phyloP scores from a whole-genome alignment of 2,329 filamentous ascomycete species.

The Tolypocladium amazonense region DNA sequence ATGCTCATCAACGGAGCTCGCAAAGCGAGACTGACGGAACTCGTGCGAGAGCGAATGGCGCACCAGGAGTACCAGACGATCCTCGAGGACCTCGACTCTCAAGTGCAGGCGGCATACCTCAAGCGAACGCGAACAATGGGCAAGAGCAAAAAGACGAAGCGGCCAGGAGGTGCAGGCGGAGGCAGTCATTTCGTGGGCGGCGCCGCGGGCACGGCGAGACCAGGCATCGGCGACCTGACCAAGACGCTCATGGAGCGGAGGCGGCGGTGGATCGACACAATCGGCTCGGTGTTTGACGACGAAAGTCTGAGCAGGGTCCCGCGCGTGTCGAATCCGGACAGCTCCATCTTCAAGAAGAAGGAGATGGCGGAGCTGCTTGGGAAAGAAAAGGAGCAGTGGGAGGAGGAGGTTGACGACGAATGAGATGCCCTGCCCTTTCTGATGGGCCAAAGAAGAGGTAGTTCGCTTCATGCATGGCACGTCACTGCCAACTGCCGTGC shows the following conservation, averaged over 20 bases:
- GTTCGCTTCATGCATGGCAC: neutral
- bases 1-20: slow-evolving; percentile 83
- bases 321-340: slow-evolving; percentile 48
- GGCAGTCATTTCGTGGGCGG: slow-evolving; percentile 54
- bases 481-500: neutral
- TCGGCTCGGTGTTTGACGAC: slow-evolving; percentile 82
- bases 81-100: slow-evolving; percentile 87
- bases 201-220: slow-evolving; percentile 53
- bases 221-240: slow-evolving; percentile 82
- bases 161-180: slow-evolving; percentile 64
- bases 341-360: slow-evolving; percentile 61
- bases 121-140: slow-evolving; percentile 92
- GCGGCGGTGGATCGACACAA: slow-evolving; percentile 79
- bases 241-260: slow-evolving; percentile 87
- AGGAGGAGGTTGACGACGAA: slow-evolving; percentile 65
- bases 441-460: neutral
- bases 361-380: slow-evolving; percentile 66
- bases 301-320: slow-evolving; percentile 68
- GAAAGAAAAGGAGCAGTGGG: slow-evolving; percentile 70
- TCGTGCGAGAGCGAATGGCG: slow-evolving; percentile 87
- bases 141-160: slow-evolving; percentile 85
- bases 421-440: slow-evolving; percentile 12
- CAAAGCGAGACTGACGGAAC: slow-evolving; percentile 74
- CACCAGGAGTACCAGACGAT: slow-evolving; percentile 97
- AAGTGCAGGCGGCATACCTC: slow-evolving; percentile 89